These are phyloP conservation scores for Evernia prunastri DNA, from an alignment of 495 filamentous ascomycete genomes.

Conservation along the genomic window DNA sequence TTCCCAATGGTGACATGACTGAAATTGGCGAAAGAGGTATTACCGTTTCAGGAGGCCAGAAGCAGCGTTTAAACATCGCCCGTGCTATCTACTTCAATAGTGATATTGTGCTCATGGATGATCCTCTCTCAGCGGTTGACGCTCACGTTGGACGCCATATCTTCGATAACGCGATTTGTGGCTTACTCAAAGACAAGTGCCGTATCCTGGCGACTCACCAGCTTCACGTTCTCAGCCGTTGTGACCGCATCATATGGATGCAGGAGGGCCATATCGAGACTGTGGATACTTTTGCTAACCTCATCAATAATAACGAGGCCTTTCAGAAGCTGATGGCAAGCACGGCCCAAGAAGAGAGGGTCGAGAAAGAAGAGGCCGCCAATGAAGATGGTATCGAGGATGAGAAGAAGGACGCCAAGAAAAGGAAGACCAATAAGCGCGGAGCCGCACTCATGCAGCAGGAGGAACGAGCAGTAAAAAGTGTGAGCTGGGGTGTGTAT, in stretches of 20 bases:
- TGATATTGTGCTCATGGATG: conserved; percentile 77
- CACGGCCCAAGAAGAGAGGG: conserved; percentile 65
- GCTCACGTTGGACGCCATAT: conserved; percentile 89
- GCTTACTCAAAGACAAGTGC: conserved; percentile 80
- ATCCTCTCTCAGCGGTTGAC: conserved; percentile 76
- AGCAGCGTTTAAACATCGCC: conserved; percentile 67
- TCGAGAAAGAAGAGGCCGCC: conserved; percentile 40
- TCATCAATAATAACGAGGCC: conserved; percentile 65
- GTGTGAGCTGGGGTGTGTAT: conserved; percentile 80
- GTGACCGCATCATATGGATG: conserved; percentile 88
- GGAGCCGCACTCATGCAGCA: conserved; percentile 73
- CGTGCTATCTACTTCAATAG: conserved; percentile 80
- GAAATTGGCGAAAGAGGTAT: conserved; percentile 58
- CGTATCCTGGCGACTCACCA: conserved; percentile 92
- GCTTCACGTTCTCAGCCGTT: conserved; percentile 82
- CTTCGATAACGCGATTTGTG: conserved; percentile 91
- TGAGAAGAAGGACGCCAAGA: conserved; percentile 48
- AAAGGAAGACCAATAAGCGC: conserved; percentile 50
- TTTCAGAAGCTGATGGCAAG: conserved; percentile 80
- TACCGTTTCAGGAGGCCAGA: conserved; percentile 61
- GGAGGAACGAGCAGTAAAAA: conserved; percentile 78
- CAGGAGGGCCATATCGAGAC: conserved; percentile 75
- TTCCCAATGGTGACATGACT: conserved; percentile 51
- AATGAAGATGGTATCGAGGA: conserved; percentile 43
- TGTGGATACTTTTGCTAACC: conserved; percentile 78